Evolutionary conservation across 2,329 filamentous ascomycete species (phyloP).

Genomic region (Penicillium nordicum): DNA sequence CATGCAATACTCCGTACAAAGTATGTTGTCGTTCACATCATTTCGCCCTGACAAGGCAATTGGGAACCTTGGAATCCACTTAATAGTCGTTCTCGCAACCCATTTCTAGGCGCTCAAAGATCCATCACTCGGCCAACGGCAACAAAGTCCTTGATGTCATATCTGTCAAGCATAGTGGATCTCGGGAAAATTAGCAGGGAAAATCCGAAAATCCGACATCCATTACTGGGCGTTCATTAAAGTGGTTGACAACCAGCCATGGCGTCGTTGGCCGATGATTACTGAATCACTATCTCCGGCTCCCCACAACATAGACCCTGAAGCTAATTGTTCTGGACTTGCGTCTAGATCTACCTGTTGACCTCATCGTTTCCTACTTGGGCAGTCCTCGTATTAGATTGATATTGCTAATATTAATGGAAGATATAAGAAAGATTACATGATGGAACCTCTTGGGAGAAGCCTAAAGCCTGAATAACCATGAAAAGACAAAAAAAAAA

Average conservation of each 20-base stretch:
- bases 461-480: neutral
- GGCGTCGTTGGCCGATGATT: neutral
- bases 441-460: neutral
- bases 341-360: neutral
- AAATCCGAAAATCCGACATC: neutral
- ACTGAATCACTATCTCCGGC: neutral
- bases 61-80: neutral
- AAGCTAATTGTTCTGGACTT: neutral
- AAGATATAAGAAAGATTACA: neutral
- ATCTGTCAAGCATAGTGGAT: neutral
- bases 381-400: too few relatives aligned
- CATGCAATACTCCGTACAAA: neutral
- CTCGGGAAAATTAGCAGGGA: neutral
- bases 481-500: neutral
- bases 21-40: neutral
- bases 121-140: neutral
- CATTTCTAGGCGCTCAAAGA: neutral
- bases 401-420: neutral
- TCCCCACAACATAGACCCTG: neutral
- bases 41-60: neutral
- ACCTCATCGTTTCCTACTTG: neutral
- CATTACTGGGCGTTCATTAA: neutral
- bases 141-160: slow-evolving; percentile 5
- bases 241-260: neutral
- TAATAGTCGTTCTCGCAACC: too few relatives aligned